Evolutionary conservation across 257 asterid species (phyloP), one percentile per base, ranked within the genome.

Genomic region (Thymus mandschuricus): DNA sequence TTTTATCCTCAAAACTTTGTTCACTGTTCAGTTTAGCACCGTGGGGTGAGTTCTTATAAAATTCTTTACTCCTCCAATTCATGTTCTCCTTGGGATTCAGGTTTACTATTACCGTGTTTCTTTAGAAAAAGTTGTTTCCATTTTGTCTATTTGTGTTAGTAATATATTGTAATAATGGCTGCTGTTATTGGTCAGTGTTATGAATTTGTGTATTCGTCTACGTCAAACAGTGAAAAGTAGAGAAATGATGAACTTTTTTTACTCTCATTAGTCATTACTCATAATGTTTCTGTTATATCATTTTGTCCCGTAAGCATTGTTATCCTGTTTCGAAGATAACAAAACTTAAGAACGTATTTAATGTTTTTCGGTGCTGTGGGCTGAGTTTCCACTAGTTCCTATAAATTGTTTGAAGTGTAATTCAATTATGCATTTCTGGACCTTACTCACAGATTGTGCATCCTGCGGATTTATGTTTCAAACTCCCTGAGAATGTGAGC

Each of bases 41-140:
- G 4, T 4, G 41, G 41, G 41, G 41, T 38, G 41, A 38, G 41
- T 38, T 4, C 41, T 38, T 35, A 35, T 1, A 38, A 38, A 7
- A 38, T 38, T 38, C 41, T 7, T 92, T 27, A 84, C 95, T 74
- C 97, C 98, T 11, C 99, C 99, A 0, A 81, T 85, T 65, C 93
- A 94, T 74, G 99, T 98, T 52, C 85, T 98, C 61, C 91, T 91
- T n/a, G 98, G 97, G 0, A 84, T 88, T 70, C 89, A 84, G 98
- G 98, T 91, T 69, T 38, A 44, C 55, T 29, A 4, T 5, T 7
- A 11, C 49, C 9, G 49, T 43, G 44, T 56, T 33, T 9, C 57
- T 43, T 50, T 43, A 8, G 12, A 45, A 31, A 27, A 49, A 49
- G 5, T 64, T 29, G n/a, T 64, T 21, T 10, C 34, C 65, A 28